Evolutionary conservation across 345 rosid species (phyloP).

Genomic region (Clausena lansium): DNA sequence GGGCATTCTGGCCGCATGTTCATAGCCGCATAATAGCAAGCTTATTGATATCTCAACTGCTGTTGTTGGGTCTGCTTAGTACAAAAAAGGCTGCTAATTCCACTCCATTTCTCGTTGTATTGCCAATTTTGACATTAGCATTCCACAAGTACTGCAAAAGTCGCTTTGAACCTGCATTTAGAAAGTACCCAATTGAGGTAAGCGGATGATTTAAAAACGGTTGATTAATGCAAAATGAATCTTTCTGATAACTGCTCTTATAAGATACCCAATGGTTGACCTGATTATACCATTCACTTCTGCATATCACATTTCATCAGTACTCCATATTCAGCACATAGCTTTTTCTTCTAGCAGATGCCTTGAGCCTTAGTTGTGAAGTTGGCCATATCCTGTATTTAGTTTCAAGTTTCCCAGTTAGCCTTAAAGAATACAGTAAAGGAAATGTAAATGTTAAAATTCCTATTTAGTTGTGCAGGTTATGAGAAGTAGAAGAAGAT

Average conservation of each 20-base stretch:
- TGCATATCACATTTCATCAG: background rate
- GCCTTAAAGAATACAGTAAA: no score
- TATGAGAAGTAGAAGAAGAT: background rate
- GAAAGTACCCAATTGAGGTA: constrained; percentile 92
- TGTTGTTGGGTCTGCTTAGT: constrained; percentile 78
- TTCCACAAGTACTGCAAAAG: constrained; percentile 92
- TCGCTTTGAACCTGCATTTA: constrained; percentile 93
- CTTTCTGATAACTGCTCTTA: background rate
- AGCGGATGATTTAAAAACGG: constrained; percentile 6
- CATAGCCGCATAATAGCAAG: constrained; percentile 82
- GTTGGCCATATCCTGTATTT: background rate
- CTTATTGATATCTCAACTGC: constrained; percentile 85
- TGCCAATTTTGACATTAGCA: constrained; percentile 72
- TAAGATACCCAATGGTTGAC: background rate
- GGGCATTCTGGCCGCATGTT: constrained; percentile 98
- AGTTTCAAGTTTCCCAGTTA: background rate
- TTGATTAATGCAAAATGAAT: background rate
- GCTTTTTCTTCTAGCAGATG: background rate
- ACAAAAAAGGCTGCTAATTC: constrained; percentile 91
- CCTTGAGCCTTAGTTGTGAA: background rate
- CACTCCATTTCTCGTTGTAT: constrained; percentile 73
- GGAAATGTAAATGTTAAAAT: no score
- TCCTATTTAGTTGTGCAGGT: background rate
- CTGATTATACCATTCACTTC: background rate
- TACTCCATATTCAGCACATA: background rate